Evolutionary conservation across 805 yeast genomes (phyloP).

Genomic region (Grigorovia yakushimaensis): DNA sequence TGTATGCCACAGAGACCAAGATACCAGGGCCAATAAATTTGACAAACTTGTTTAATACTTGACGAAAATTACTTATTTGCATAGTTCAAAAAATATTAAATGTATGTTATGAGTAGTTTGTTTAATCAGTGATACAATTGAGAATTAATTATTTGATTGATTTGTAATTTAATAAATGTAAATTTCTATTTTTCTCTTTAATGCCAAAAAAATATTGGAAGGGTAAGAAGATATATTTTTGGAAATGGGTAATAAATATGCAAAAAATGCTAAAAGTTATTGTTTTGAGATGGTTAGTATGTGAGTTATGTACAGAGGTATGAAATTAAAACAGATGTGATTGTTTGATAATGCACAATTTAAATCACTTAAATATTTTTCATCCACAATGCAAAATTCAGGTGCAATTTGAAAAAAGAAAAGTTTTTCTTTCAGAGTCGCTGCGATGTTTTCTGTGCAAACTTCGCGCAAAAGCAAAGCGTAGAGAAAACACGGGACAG

Average conservation of each 20-base stretch:
- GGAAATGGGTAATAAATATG: too few relatives aligned
- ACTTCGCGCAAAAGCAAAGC: not conserved
- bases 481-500: not conserved
- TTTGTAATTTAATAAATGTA: not conserved
- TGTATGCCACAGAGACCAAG: constrained; percentile 91
- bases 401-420: not conserved
- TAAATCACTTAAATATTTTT: not conserved
- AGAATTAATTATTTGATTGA: not conserved
- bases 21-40: constrained; percentile 86
- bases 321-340: too few relatives aligned
- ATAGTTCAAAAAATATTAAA: not conserved
- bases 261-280: too few relatives aligned
- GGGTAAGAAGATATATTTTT: not conserved
- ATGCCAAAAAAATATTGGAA: not conserved
- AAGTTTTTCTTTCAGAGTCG: not conserved
- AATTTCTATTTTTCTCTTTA: not conserved
- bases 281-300: too few relatives aligned
- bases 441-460: not conserved
- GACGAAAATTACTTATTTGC: not conserved
- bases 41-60: constrained; percentile 35
- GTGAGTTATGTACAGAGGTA: too few relatives aligned
- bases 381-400: not conserved
- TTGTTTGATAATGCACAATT: too few relatives aligned
- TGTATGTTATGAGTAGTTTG: not conserved
- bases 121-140: too few relatives aligned